These are phyloP conservation scores for Globisporangium paddicum DNA, from an alignment of 352 stramenopile genomes.

Conservation along the genomic window DNA sequence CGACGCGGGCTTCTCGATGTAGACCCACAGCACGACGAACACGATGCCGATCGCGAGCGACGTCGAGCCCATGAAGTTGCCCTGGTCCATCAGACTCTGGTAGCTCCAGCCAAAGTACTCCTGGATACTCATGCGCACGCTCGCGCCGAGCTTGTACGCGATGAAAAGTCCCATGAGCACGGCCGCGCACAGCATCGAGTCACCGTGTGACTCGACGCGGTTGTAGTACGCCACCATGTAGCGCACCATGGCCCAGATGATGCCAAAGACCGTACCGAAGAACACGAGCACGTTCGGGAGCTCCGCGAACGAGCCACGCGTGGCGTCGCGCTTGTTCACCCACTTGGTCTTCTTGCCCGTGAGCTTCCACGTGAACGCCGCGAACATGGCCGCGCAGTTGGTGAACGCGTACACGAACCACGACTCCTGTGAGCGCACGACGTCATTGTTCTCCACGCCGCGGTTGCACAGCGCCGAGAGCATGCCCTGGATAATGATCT, in stretches of 20 bases:
- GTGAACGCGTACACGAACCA: conserved; percentile 86
- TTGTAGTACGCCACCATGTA: conserved; percentile 83
- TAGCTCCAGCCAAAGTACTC: conserved; percentile 89
- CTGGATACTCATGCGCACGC: conserved; percentile 83
- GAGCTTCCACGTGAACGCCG: conserved; percentile 81
- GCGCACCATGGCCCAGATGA: conserved; percentile 68
- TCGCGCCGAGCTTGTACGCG: conserved; percentile 70
- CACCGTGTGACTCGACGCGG: conserved; percentile 59
- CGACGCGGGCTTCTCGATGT: conserved; percentile 78
- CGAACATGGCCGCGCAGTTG: conserved; percentile 67
- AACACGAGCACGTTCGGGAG: conserved; percentile 78
- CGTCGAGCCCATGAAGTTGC: conserved; percentile 74
- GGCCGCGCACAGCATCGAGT: conserved; percentile 73
- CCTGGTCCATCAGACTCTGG: conserved; percentile 78
- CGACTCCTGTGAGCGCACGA: conserved; percentile 76
- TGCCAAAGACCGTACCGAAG: conserved; percentile 56
- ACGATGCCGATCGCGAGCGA: conserved; percentile 69
- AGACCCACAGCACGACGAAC: conserved; percentile 82
- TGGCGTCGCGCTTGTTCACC: conserved; percentile 75
- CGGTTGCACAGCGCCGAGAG: conserved; percentile 80
- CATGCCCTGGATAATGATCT: conserved; percentile 72
- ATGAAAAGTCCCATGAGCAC: conserved; percentile 82
- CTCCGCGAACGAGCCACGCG: conserved; percentile 58
- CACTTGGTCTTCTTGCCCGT: conserved; percentile 74
- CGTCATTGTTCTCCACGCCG: conserved; percentile 80